Evolutionary conservation across 176 grass and related monocot genomes (phyloP).

Genomic region (Oryza rufipogon): DNA sequence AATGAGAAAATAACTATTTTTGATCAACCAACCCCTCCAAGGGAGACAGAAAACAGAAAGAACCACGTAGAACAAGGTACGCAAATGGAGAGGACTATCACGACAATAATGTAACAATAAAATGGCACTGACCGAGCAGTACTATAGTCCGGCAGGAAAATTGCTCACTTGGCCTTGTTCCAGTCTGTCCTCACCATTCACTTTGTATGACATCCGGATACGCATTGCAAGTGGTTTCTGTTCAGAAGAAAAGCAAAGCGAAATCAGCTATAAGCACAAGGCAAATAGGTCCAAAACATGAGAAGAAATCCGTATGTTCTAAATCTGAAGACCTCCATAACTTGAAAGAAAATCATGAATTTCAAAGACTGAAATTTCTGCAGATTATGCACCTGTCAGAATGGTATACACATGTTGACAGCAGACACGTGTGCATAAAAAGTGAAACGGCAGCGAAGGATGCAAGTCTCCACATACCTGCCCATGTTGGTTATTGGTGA

Average conservation of each 20-base stretch:
- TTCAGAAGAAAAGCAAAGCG: not conserved
- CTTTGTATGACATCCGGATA: slow-evolving; percentile 83
- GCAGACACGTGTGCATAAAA: not conserved
- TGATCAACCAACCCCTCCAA: slow-evolving; percentile 35
- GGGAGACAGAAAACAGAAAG: slow-evolving; percentile 28
- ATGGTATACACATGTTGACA: no score
- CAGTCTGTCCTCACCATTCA: slow-evolving; percentile 81
- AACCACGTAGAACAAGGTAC: slow-evolving; percentile 11
- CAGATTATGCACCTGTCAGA: no score
- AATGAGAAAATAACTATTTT: slow-evolving; percentile 35
- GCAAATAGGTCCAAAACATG: not conserved
- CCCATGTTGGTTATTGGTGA: slow-evolving; percentile 86
- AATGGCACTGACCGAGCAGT: slow-evolving; percentile 12
- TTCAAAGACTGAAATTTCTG: no score
- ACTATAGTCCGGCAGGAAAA: slow-evolving; percentile 79
- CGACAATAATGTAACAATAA: slow-evolving; percentile 42
- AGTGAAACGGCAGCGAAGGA: not conserved
- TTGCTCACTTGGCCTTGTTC: slow-evolving; percentile 96
- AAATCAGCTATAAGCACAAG: slow-evolving; percentile 16
- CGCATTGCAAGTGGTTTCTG: slow-evolving; percentile 94
- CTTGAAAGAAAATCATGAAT: not conserved
- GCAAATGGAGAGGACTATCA: slow-evolving; percentile 32
- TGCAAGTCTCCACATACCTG: slow-evolving; percentile 57
- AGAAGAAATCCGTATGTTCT: not conserved
- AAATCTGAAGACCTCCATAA: not conserved